A percentile compares a stretch with the other conserved stretches of the same genome.
Conservation (phyloP, 805 yeast genomes). For the Suhomyces sp. region DNA sequence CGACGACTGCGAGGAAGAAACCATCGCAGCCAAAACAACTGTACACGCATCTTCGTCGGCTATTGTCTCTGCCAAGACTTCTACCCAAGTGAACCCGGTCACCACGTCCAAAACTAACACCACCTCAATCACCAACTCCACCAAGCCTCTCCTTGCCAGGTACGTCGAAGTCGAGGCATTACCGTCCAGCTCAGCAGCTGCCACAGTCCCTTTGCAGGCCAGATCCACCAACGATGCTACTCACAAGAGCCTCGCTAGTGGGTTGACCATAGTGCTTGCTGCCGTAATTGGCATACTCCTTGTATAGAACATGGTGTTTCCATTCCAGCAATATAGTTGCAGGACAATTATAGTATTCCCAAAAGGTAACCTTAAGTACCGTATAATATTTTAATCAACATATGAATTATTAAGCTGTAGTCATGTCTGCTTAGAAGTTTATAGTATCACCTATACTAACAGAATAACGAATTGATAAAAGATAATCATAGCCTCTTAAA, state of each 20-base stretch:
- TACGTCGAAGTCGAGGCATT: neutral
- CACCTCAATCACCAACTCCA: conserved; percentile 3
- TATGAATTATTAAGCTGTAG: neutral
- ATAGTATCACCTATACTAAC: neutral
- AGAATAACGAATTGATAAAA: too few species aligned
- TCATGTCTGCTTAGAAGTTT: neutral
- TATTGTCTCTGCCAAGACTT: neutral
- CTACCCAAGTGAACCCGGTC: neutral
- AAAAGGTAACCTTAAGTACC: neutral
- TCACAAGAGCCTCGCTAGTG: conserved; percentile 5
- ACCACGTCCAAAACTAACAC: conserved; percentile 1
- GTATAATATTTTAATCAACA: neutral
- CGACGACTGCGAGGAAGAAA: conserved; percentile 10
- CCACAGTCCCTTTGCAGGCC: neutral
- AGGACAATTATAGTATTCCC: conserved; percentile 11
- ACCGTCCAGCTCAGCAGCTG: neutral
- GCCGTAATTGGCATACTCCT: conserved; percentile 12
- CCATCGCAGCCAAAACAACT: neutral
- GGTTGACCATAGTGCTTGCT: conserved; percentile 7
- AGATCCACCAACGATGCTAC: neutral
- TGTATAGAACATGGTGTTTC: conserved; percentile 9
- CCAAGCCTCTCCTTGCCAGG: conserved; percentile 2
- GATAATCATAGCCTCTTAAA: too few species aligned
- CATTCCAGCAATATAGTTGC: conserved; percentile 11
- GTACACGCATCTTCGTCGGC: neutral